Conservation (phyloP, 331 rosid genomes). For the Quercus phellos region DNA sequence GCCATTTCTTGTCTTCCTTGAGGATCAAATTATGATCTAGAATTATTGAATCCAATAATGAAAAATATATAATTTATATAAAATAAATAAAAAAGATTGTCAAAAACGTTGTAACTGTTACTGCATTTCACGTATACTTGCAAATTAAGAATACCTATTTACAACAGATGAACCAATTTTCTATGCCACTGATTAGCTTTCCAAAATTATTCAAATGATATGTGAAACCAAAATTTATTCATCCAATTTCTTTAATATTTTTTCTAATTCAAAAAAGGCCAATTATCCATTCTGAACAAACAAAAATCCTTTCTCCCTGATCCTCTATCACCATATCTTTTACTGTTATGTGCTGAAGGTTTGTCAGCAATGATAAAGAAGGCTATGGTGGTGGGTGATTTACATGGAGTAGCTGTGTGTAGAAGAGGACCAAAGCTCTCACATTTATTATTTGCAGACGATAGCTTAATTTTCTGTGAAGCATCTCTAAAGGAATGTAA, state of each 20-base stretch:
- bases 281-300: constrained; percentile 9
- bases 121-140: not conserved
- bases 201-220: not conserved
- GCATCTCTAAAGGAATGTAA: too few relatives aligned
- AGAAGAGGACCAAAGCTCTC: too few relatives aligned
- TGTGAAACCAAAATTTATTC: constrained; percentile 10
- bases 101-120: not conserved
- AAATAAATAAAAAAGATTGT: not conserved
- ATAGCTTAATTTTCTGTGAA: too few relatives aligned
- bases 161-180: not conserved
- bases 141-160: not conserved
- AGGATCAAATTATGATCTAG: not conserved
- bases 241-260: not conserved
- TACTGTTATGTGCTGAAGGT: too few relatives aligned
- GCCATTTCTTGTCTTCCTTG: too few relatives aligned
- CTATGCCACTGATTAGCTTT: not conserved
- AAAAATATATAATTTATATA: not conserved
- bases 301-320: not conserved
- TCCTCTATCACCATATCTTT: too few relatives aligned
- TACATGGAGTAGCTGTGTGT: too few relatives aligned
- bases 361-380: too few relatives aligned
- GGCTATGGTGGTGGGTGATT: too few relatives aligned
- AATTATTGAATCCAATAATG: not conserved
- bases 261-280: not conserved
- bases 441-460: too few relatives aligned